These are phyloP conservation scores for Blastocystis sp. DNA, from an alignment of 352 stramenopile species.

Conservation along the genomic window DNA sequence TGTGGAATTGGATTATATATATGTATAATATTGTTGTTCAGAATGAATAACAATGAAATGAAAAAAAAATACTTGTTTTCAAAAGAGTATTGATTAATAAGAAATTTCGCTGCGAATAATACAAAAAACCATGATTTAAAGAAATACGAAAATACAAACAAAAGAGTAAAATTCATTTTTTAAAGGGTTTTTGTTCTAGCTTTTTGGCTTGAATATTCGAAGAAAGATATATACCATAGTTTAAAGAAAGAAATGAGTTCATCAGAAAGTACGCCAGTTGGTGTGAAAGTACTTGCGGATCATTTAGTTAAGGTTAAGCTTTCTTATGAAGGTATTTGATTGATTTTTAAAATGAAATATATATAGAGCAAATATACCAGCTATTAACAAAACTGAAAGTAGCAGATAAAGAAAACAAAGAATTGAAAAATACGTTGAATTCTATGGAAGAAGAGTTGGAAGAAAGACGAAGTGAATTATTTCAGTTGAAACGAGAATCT, in stretches of 20 bases:
- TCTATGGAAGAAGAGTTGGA: slow-evolving; percentile 24
- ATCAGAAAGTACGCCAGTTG: slow-evolving; percentile 9
- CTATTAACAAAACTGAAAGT: slow-evolving; percentile 13
- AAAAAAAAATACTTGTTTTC: too few relatives aligned
- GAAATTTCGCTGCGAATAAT: too few relatives aligned
- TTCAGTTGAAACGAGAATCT: slow-evolving; percentile 21
- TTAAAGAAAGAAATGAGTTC: not conserved
- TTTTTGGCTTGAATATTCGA: too few relatives aligned
- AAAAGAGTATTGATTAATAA: too few relatives aligned
- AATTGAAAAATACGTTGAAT: slow-evolving; percentile 3
- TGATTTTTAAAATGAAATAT: not conserved
- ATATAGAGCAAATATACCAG: slow-evolving; percentile 29
- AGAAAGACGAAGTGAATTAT: slow-evolving; percentile 9
- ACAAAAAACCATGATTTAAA: too few relatives aligned
- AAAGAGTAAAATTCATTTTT: too few relatives aligned
- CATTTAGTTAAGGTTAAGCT: slow-evolving; percentile 37
- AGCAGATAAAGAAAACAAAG: slow-evolving; percentile 28
- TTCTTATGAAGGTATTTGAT: slow-evolving; percentile 16
- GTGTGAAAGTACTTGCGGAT: slow-evolving; percentile 35
- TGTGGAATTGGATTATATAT: too few relatives aligned
- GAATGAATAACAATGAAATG: too few relatives aligned
- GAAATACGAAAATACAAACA: too few relatives aligned
- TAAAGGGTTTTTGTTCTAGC: too few relatives aligned
- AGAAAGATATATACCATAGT: too few relatives aligned
- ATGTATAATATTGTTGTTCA: too few relatives aligned